A percentile compares a stretch with the other conserved stretches of the same genome.
These are phyloP conservation scores for Cadophora malorum DNA, from an alignment of 2,329 filamentous ascomycete species.

Conservation along the genomic window DNA sequence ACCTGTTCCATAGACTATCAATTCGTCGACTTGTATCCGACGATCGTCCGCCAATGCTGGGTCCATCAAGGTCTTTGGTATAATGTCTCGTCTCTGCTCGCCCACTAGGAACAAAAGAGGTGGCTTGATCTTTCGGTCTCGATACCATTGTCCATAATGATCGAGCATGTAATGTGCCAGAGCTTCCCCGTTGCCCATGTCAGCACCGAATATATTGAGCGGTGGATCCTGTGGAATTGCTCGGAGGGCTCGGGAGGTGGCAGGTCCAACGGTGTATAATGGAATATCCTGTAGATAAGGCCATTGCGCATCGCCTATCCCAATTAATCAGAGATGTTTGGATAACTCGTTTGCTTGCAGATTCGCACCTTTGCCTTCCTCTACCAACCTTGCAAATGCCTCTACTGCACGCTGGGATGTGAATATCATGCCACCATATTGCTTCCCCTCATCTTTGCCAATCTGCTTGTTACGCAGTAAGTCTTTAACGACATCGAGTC, in stretches of 20 bases:
- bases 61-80: conserved; percentile 79
- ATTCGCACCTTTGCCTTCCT: conserved; percentile 49
- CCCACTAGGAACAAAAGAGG: conserved; percentile 87
- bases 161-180: conserved; percentile 79
- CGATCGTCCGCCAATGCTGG: conserved; percentile 53
- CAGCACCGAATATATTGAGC: conserved; percentile 74
- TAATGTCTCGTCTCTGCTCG: conserved; percentile 87
- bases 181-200: conserved; percentile 84
- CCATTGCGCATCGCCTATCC: conserved; percentile 48
- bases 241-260: conserved; percentile 76
- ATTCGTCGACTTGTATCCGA: conserved; percentile 74
- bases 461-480: conserved; percentile 56
- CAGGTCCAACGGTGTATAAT: conserved; percentile 81
- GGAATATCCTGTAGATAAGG: conserved; percentile 62
- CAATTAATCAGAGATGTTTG: conserved; percentile 22
- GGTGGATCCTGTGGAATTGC: conserved; percentile 58
- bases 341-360: background rate
- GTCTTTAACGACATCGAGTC: conserved; percentile 58
- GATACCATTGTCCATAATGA: conserved; percentile 70
- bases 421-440: conserved; percentile 81
- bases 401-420: conserved; percentile 86
- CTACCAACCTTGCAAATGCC: conserved; percentile 70
- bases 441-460: conserved; percentile 44
- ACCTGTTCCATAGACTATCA: conserved; percentile 85
- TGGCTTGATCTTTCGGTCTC: conserved; percentile 53